Percentiles rank a stretch among this genome's conserved stretches.
These are phyloP conservation scores for Teratosphaeria nubilosa DNA, from an alignment of 2,329 filamentous ascomycete species.

Conservation along the genomic window DNA sequence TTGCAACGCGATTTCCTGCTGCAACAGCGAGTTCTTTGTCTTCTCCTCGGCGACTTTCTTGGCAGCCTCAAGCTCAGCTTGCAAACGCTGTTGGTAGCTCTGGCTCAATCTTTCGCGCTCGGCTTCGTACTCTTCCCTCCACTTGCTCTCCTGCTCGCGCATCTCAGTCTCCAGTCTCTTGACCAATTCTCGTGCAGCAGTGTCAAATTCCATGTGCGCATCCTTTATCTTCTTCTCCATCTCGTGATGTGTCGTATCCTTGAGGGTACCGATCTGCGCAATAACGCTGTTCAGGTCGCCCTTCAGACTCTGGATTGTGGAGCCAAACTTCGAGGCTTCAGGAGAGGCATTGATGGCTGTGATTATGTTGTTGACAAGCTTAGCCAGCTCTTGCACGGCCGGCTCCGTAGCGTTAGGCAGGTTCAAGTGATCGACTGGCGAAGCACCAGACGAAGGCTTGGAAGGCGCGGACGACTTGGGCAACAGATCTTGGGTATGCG, in stretches of 20 bases:
- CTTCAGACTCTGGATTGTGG: conserved; percentile 77
- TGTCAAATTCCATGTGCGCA: conserved; percentile 69
- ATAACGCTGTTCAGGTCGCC: conserved; percentile 68
- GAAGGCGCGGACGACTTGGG: conserved; percentile 2
- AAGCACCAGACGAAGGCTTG: conserved; percentile 9
- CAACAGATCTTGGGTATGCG: background rate
- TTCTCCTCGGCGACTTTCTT: conserved; percentile 73
- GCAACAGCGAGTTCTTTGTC: conserved; percentile 72
- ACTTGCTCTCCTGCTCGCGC: conserved; percentile 67
- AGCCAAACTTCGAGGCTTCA: conserved; percentile 64
- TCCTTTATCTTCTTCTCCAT: conserved; percentile 66
- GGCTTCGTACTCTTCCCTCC: conserved; percentile 77
- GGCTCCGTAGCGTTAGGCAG: conserved; percentile 71
- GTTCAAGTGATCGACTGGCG: conserved; percentile 65
- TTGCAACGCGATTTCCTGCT: conserved; percentile 85
- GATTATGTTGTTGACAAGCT: conserved; percentile 93
- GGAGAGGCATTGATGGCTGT: conserved; percentile 83
- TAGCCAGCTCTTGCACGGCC: conserved; percentile 84
- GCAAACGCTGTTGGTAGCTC: conserved; percentile 69
- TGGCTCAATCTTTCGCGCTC: conserved; percentile 73
- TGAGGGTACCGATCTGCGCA: conserved; percentile 64
- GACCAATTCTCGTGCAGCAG: conserved; percentile 78
- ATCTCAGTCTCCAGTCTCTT: conserved; percentile 77
- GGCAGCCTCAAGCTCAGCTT: conserved; percentile 68
- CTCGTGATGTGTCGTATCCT: conserved; percentile 56